Evolutionary conservation across 2,329 filamentous ascomycete species (phyloP).

Genomic region (Didymosphaeria variabile): DNA sequence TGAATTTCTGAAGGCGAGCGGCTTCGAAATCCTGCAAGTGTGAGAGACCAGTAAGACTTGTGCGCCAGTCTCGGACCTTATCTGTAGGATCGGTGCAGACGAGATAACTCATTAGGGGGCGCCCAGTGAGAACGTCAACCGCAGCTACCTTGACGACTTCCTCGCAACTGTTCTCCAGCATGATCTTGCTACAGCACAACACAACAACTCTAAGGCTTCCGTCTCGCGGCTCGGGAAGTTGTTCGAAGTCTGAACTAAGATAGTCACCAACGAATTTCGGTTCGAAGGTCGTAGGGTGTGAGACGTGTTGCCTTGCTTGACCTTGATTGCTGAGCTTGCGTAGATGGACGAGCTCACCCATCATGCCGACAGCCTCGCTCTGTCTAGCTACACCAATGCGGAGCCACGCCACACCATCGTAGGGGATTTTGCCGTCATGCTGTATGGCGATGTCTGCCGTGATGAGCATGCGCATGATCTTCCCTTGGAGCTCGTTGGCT

Average conservation of each 20-base stretch:
- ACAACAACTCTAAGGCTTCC: constrained; percentile 31
- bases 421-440: constrained; percentile 35
- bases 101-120: constrained; percentile 43
- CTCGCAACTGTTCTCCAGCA: constrained; percentile 27
- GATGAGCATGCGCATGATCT: constrained; percentile 39
- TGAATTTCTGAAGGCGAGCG: constrained; percentile 38
- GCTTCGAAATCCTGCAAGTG: constrained; percentile 36
- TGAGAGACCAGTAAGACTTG: constrained; percentile 34
- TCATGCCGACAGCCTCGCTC: constrained; percentile 26
- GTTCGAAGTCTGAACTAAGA: constrained; percentile 30
- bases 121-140: constrained; percentile 41
- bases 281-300: constrained; percentile 35
- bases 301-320: constrained; percentile 37
- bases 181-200: constrained; percentile 41
- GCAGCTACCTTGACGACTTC: constrained; percentile 46
- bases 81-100: constrained; percentile 37
- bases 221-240: constrained; percentile 25
- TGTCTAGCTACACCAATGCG: constrained; percentile 37
- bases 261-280: constrained; percentile 31
- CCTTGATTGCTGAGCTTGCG: constrained; percentile 35
- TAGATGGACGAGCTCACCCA: constrained; percentile 40
- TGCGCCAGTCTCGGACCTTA: constrained; percentile 37
- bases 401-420: constrained; percentile 35
- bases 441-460: constrained; percentile 40
- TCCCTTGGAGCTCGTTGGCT: constrained; percentile 32